phyloP scores from a whole-genome alignment of 2,329 filamentous ascomycete species.

The Rhynchosporium graminicola region DNA sequence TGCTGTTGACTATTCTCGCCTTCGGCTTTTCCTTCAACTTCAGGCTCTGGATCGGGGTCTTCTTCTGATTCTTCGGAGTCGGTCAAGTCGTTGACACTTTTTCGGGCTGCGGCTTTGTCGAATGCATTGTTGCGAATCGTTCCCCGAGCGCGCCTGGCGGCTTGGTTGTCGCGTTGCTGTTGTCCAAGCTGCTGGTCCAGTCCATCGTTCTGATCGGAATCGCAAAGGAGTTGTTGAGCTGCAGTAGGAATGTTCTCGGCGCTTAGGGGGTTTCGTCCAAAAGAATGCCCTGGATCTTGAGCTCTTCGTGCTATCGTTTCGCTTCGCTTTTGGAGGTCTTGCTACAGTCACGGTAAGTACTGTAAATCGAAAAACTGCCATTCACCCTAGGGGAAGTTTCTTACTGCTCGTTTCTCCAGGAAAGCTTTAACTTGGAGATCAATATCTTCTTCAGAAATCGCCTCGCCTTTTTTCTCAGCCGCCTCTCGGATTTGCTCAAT shows the following conservation, averaged over 20 bases:
- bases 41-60: slow-evolving; percentile 25
- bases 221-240: not conserved
- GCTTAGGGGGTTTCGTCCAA: slow-evolving; percentile 6
- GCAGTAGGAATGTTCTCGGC: not conserved
- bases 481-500: slow-evolving; percentile 17
- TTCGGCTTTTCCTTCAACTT: not conserved
- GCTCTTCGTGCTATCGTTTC: not conserved
- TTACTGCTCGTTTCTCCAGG: slow-evolving; percentile 28
- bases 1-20: not conserved
- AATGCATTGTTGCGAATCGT: slow-evolving; percentile 5
- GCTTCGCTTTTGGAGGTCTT: slow-evolving; percentile 3
- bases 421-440: slow-evolving; percentile 21
- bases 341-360: slow-evolving; percentile 11
- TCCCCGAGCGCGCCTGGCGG: not conserved
- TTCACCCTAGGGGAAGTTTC: not conserved
- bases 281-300: not conserved
- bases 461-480: slow-evolving; percentile 15
- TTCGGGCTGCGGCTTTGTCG: slow-evolving; percentile 2
- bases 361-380: too few relatives aligned
- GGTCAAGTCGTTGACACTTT: not conserved
- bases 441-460: slow-evolving; percentile 21
- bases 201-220: not conserved
- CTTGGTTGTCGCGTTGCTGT: not conserved
- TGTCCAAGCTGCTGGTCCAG: slow-evolving; percentile 1
- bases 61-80: slow-evolving; percentile 29